phyloP scores from a whole-genome alignment of 169 alveolate genomes.

The Theileria sp. region DNA sequence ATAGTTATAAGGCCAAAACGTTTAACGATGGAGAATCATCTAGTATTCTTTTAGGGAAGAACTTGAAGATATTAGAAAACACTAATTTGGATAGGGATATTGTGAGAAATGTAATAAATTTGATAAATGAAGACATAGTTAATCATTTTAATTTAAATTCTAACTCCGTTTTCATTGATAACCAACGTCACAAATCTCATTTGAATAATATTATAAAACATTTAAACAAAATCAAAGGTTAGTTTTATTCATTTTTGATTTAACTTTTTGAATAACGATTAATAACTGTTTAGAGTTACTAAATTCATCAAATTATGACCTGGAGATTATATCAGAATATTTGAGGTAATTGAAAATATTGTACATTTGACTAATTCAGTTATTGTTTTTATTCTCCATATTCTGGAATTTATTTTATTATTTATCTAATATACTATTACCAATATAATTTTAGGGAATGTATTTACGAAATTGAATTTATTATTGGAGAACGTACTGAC shows the following conservation, averaged over 20 bases:
- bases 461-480: constrained; percentile 28
- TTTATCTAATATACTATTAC: neutral
- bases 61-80: neutral
- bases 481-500: constrained; percentile 54
- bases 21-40: neutral
- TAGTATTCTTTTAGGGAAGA: neutral
- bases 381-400: neutral
- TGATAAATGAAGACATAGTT: constrained; percentile 10
- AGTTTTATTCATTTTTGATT: neutral
- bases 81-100: neutral
- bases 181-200: constrained; percentile 55
- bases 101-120: constrained; percentile 17
- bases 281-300: neutral
- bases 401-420: neutral
- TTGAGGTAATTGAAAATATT: constrained; percentile 13
- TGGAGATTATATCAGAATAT: constrained; percentile 60
- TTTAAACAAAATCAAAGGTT: constrained; percentile 13
- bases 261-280: neutral
- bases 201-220: constrained; percentile 26
- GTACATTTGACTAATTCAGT: neutral
- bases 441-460: constrained; percentile 22
- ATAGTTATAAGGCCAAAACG: neutral
- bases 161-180: constrained; percentile 25
- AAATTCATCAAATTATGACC: constrained; percentile 1
- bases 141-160: neutral